A percentile compares a stretch with the other conserved stretches of the same genome.
Conservation (phyloP, 768 basidiomycete species). For the Cyclocybe aegerita region DNA sequence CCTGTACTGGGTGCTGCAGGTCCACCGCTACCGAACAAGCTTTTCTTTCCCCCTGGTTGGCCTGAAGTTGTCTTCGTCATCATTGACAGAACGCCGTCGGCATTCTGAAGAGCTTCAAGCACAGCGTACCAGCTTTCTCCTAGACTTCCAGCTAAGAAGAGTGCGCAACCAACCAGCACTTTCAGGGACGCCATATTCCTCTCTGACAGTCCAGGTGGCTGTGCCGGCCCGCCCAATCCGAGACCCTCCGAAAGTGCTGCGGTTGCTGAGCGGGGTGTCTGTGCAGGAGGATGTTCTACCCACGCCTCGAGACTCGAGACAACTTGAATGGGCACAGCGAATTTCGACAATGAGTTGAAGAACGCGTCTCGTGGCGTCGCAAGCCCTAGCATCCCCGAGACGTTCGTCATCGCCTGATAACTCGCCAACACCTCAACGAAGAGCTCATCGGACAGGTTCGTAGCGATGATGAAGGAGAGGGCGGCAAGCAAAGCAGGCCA, state of each 20-base stretch:
- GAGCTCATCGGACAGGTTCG: slow-evolving; percentile 88
- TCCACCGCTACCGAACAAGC: slow-evolving; percentile 16
- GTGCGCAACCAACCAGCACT: slow-evolving; percentile 71
- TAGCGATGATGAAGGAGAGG: slow-evolving; percentile 84
- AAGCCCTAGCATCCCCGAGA: slow-evolving; percentile 86
- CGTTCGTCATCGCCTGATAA: slow-evolving; percentile 82
- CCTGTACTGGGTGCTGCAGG: slow-evolving; percentile 16
- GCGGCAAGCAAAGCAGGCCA: slow-evolving; percentile 95
- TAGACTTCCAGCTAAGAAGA: slow-evolving; percentile 82
- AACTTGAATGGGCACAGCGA: slow-evolving; percentile 87
- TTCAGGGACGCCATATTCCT: slow-evolving; percentile 91
- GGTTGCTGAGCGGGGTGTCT: slow-evolving; percentile 60
- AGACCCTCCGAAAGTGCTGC: slow-evolving; percentile 66
- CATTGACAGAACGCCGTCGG: slow-evolving; percentile 83
- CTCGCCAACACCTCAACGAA: slow-evolving; percentile 85
- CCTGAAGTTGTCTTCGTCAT: slow-evolving; percentile 41
- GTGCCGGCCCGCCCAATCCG: slow-evolving; percentile 51
- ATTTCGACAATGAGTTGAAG: slow-evolving; percentile 85
- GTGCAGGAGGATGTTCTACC: slow-evolving; percentile 37
- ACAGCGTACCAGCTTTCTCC: slow-evolving; percentile 93
- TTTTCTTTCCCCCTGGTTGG: slow-evolving; percentile 29
- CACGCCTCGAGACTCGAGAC: slow-evolving; percentile 77
- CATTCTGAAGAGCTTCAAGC: slow-evolving; percentile 90
- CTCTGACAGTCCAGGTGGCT: slow-evolving; percentile 79
- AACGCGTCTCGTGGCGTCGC: slow-evolving; percentile 91